A percentile compares a stretch with the other conserved stretches of the same genome.
Evolutionary conservation across 805 yeast species (phyloP).

Genomic region (Komagataella pastoris): DNA sequence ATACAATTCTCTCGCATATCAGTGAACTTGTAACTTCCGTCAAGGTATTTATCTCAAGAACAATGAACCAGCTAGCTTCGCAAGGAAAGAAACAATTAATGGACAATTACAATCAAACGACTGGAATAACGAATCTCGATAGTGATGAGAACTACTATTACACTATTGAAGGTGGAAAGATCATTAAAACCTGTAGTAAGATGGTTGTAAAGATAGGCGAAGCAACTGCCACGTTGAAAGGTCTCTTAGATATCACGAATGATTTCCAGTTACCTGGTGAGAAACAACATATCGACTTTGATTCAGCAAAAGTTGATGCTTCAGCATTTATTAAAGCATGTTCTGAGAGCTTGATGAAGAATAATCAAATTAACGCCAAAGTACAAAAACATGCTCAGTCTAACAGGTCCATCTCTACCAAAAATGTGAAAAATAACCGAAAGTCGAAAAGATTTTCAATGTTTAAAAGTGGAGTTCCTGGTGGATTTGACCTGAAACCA

Average conservation of each 20-base stretch:
- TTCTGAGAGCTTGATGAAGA: conserved; percentile 43
- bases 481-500: conserved; percentile 29
- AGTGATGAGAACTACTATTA: conserved; percentile 27
- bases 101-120: background rate
- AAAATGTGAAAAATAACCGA: conserved; percentile 8
- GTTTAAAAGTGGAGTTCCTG: conserved; percentile 36
- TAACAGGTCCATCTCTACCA: conserved; percentile 4
- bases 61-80: background rate
- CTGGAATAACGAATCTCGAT: background rate
- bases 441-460: conserved; percentile 32
- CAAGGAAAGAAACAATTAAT: background rate
- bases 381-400: conserved; percentile 13
- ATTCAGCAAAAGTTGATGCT: conserved; percentile 41
- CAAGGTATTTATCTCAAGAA: conserved; percentile 38
- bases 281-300: conserved; percentile 56
- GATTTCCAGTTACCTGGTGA: conserved; percentile 48
- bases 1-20: conserved; percentile 42
- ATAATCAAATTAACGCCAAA: conserved; percentile 16
- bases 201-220: conserved; percentile 38
- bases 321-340: conserved; percentile 47
- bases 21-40: conserved; percentile 55
- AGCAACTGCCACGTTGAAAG: conserved; percentile 39
- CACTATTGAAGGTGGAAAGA: conserved; percentile 50
- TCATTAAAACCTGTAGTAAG: conserved; percentile 19
- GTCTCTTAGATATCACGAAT: conserved; percentile 45